phyloP scores from a whole-genome alignment of 495 filamentous ascomycete genomes.

The Monascus purpureus region DNA sequence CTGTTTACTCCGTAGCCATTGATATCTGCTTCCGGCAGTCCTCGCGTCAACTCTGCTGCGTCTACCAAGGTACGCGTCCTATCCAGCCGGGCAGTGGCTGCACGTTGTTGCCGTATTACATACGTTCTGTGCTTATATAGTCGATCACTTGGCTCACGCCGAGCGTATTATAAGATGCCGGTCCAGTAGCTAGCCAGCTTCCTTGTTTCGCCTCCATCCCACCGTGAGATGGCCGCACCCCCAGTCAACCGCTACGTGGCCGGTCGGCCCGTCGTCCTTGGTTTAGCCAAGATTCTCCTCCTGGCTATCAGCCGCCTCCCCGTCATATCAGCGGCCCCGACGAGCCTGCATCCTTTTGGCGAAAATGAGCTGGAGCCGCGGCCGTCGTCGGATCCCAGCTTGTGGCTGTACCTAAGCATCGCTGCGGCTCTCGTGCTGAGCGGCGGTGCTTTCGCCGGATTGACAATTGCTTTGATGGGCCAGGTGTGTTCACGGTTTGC shows the following conservation, averaged over 20 bases:
- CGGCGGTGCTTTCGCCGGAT: conserved; percentile 88
- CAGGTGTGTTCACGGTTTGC: conserved; percentile 20
- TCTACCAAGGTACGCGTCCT: too few relatives aligned
- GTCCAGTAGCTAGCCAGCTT: too few relatives aligned
- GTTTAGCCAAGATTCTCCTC: conserved; percentile 35
- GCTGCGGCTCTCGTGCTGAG: conserved; percentile 64
- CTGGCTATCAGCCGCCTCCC: conserved; percentile 30
- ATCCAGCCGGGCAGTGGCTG: too few relatives aligned
- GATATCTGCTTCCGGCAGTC: too few relatives aligned
- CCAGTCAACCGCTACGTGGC: conserved; percentile 19
- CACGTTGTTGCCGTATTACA: too few relatives aligned
- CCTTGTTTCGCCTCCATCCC: neutral
- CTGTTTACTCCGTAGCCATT: too few relatives aligned
- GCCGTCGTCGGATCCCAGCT: conserved; percentile 35
- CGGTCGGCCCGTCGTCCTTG: conserved; percentile 28
- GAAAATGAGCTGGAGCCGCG: conserved; percentile 15
- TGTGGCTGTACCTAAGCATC: conserved; percentile 59
- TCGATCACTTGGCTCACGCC: too few relatives aligned
- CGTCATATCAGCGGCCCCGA: conserved; percentile 26
- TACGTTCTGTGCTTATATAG: too few relatives aligned
- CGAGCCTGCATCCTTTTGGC: conserved; percentile 12
- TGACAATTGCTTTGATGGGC: conserved; percentile 77
- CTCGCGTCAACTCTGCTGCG: too few relatives aligned
- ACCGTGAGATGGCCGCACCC: conserved; percentile 16
- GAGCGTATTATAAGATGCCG: too few relatives aligned